Base-by-base conservation (phyloP, 1,284 basidiomycete genomes). In the Sporisorium scitamineum region DNA sequence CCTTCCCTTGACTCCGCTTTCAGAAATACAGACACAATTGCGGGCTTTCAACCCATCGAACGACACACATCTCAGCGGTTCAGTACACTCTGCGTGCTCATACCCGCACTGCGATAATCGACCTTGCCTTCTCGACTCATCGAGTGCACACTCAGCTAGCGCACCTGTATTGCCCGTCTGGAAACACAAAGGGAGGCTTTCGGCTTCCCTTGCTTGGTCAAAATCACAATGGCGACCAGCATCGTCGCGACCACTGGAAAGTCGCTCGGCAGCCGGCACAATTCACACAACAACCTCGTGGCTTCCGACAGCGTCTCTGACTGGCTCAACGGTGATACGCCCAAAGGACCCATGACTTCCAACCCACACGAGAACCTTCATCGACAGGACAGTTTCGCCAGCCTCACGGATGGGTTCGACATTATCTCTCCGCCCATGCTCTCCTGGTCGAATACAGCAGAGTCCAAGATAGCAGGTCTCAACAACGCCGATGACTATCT, bases 251-350 rank as follows among this genome's bases (percentile, higher is more conserved):
- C 66, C 29, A 54, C 54, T 6, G 62, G 61, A 27, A 70, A 57
- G 42, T 54, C 71, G 55, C 73, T 76, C 14, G 68, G 73, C 32
- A 76, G 68, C 59, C 73, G 73, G 22, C 73, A 76, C 59, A 71
- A 68, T 34, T 71, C 73, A 14, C 58, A 68, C 61, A 61, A 53
- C 61, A 76, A 61, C 32, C 73, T 76, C 54, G 56, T 75, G 32
- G n/a, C 50, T 14, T 67, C 64, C 20, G 68, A 76, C 52, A 71
- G 45, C 52, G 57, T 76, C 20, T 51, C 56, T 11, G 73, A 76
- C 16, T 76, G 73, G 73, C 52, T 76, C 52, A 27, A 61, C 20
- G 48, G 39, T 65, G 59, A 71, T 47, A 71, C 73, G 3, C 67
- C 71, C 5, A 75, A 74, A 32, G 62, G 48, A 2, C 57, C 47